Base-by-base conservation (phyloP, 257 asterid genomes). In the Lycium ferocissimum region DNA sequence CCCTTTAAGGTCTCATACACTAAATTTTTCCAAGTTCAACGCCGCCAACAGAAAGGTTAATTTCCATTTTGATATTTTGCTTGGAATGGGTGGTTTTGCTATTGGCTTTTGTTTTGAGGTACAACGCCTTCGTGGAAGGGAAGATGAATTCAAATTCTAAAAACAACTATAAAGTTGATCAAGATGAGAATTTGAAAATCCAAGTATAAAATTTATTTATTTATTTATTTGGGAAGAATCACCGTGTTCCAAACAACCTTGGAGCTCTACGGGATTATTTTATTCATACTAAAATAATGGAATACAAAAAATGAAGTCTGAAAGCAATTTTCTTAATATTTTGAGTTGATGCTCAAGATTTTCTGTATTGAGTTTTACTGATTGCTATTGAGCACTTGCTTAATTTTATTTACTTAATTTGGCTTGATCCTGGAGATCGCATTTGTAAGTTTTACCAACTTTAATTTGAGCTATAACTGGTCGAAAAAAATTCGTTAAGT, bases 21-120 rank as follows among this genome's bases (percentile, higher is more conserved):
- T 40, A 81, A 20, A 61, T 35, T 73, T 85, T 66, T 63, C 82
- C 82, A 90, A 84, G 85, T 65, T 78, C 79, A 85, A 79, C n/a
- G n/a, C n/a, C 56, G 80, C 59, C n/a, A 83, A 79, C 75, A 92
- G 80, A 80, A 84, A 61, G 49, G 49, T 40, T 49, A 78, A 26
- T 17, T 59, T 87, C 89, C 0, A 49, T 87, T 1, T 57, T 76
- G 61, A 86, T 89, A 72, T 89, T 89, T 78, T 86, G 88, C 51
- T 75, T 89, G 84, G 89, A 87, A 45, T 89, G 92, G 92, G 65
- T 86, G 59, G 89, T 85, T 53, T 85, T 89, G 81, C 75, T 80
- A n/a, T 58, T 89, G 83, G 92, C 90, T 9, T 89, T 89, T 87
- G 76, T 87, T 75, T 62, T 89, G 69, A 89, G 89, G 66, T 87